Percentiles rank a stretch among this genome's conserved stretches.
Evolutionary conservation across 441 rosid species (phyloP).

Genomic region (Eruca vesicaria): DNA sequence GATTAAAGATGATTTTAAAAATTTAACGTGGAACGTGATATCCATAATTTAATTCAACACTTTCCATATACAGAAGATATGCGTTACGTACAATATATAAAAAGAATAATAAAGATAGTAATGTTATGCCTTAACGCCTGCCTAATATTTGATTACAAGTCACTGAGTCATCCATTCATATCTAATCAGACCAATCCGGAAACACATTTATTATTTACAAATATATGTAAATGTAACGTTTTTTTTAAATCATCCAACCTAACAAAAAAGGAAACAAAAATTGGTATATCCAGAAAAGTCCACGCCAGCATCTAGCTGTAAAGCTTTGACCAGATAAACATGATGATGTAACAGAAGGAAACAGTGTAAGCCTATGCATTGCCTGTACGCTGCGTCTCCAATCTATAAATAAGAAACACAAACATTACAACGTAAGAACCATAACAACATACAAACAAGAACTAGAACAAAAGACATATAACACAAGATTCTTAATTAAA

Average conservation of each 20-base stretch:
- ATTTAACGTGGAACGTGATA: not conserved
- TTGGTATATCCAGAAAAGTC: constrained; percentile 20
- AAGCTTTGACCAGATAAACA: constrained; percentile 18
- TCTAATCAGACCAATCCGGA: constrained; percentile 8
- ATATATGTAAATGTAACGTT: not conserved
- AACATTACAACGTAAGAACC: not conserved
- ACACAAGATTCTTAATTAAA: not conserved
- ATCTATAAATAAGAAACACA: constrained; percentile 16
- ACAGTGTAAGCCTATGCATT: not conserved
- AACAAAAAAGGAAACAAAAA: not conserved
- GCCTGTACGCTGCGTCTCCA: constrained; percentile 18
- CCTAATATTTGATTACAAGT: constrained; percentile 17
- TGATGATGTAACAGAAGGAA: not conserved
- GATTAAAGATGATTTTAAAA: not conserved
- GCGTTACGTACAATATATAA: not conserved
- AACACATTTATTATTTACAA: not conserved
- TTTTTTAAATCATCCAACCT: not conserved
- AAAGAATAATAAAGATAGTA: not conserved
- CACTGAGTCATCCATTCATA: constrained; percentile 33
- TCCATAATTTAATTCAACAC: constrained; percentile 17
- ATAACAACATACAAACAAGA: not conserved
- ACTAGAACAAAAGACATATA: not conserved
- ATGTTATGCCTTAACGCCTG: not conserved
- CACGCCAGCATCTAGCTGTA: constrained; percentile 20
- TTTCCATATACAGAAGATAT: constrained; percentile 8